Evolutionary conservation across 495 filamentous ascomycete genomes (phyloP).

Genomic region (Neohortaea acidophila): DNA sequence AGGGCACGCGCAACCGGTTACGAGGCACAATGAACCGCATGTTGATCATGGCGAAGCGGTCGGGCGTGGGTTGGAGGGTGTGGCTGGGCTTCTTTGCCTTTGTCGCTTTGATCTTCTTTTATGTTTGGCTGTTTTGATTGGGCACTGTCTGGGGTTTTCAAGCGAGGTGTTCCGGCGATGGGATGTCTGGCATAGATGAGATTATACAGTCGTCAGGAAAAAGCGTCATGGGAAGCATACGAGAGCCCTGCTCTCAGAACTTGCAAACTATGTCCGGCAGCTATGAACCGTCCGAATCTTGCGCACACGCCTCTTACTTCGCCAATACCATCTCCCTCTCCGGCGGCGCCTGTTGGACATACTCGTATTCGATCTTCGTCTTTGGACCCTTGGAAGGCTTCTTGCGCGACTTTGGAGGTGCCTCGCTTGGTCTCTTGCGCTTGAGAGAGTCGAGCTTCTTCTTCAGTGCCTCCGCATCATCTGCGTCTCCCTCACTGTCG

Average conservation of each 20-base stretch:
- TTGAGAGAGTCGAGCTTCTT: slow-evolving; percentile 30
- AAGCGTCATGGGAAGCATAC: too few relatives aligned
- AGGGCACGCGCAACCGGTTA: slow-evolving; percentile 62
- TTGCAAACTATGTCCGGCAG: background rate
- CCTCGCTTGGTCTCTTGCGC: slow-evolving; percentile 29
- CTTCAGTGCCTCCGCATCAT: slow-evolving; percentile 23
- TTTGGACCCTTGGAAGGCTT: slow-evolving; percentile 31
- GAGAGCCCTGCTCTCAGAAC: too few relatives aligned
- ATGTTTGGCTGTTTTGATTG: slow-evolving; percentile 67
- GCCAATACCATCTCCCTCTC: slow-evolving; percentile 13
- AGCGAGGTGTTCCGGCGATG: too few relatives aligned
- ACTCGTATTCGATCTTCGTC: slow-evolving; percentile 37
- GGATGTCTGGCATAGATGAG: too few relatives aligned
- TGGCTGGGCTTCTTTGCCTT: slow-evolving; percentile 78
- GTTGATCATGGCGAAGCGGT: slow-evolving; percentile 86
- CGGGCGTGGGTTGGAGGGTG: slow-evolving; percentile 84
- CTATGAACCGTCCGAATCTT: too few relatives aligned
- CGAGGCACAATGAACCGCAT: slow-evolving; percentile 92
- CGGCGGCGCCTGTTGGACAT: slow-evolving; percentile 24
- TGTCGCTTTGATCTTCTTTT: slow-evolving; percentile 68
- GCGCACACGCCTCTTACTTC: slow-evolving; percentile 1
- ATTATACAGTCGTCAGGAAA: too few relatives aligned
- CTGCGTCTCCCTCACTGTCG: slow-evolving; percentile 32
- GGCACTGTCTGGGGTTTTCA: too few relatives aligned
- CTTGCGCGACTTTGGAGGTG: slow-evolving; percentile 28